Evolutionary conservation across 2,329 filamentous ascomycete species (phyloP).

Genomic region (Chaetomiaceae sp.): DNA sequence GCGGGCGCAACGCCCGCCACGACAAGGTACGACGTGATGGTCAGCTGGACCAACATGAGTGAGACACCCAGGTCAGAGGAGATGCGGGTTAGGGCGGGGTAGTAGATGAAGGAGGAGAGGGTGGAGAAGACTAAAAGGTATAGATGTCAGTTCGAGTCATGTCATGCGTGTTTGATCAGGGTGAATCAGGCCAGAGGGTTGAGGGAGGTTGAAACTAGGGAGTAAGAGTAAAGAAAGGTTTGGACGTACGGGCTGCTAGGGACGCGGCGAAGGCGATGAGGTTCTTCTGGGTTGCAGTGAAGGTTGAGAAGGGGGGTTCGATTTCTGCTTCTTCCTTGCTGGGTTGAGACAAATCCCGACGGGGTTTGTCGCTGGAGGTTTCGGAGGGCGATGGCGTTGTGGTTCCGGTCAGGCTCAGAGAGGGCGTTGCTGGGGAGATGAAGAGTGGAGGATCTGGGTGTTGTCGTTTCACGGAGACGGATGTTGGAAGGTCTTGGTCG

Average conservation of each 20-base stretch:
- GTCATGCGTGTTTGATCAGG: no score
- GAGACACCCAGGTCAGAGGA: constrained; percentile 38
- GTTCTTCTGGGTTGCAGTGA: constrained; percentile 8
- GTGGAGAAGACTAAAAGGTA: constrained; percentile 22
- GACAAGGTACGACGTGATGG: constrained; percentile 43
- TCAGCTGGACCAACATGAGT: constrained; percentile 42
- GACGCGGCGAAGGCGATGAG: constrained; percentile 16
- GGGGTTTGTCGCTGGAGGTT: background rate
- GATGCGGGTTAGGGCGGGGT: constrained; percentile 40
- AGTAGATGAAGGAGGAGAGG: constrained; percentile 30
- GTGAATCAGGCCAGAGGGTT: no score
- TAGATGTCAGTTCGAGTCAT: no score
- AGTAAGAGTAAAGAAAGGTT: no score
- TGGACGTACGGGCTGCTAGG: constrained; percentile 16
- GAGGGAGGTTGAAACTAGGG: no score
- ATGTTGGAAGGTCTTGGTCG: background rate
- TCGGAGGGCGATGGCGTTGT: background rate
- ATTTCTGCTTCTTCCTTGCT: no score
- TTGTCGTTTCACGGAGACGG: background rate
- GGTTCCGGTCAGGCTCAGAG: background rate
- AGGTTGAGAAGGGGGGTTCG: constrained; percentile 9
- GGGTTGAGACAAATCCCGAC: no score
- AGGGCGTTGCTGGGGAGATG: background rate
- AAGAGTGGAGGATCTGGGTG: background rate
- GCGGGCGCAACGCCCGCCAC: constrained; percentile 34